Evolutionary conservation across 192 early-diverging fungal species (phyloP).

Genomic region (Entomortierella beljakovae): DNA sequence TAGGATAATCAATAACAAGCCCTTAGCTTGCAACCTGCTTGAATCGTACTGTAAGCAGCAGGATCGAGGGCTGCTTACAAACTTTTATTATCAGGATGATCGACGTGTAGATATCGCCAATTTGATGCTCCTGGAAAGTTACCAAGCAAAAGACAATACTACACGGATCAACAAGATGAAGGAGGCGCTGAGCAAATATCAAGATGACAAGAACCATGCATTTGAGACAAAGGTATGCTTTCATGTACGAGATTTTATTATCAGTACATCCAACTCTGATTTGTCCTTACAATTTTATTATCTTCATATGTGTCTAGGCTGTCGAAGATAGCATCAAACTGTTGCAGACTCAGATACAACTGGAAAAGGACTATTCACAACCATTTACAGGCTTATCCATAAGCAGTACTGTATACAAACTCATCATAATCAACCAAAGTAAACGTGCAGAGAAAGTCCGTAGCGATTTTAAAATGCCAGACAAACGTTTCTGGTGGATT

Average conservation of each 20-base stretch:
- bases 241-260: neutral
- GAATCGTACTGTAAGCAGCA: slow-evolving; percentile 87
- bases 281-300: neutral
- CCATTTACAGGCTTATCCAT: slow-evolving; percentile 79
- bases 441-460: slow-evolving; percentile 81
- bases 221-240: slow-evolving; percentile 79
- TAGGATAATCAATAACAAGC: slow-evolving; percentile 81
- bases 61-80: slow-evolving; percentile 80
- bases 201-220: slow-evolving; percentile 73
- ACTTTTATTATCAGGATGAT: slow-evolving; percentile 99
- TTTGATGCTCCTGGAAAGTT: slow-evolving; percentile 64
- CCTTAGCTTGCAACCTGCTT: slow-evolving; percentile 85
- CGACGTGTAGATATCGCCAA: slow-evolving; percentile 74
- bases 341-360: slow-evolving; percentile 74
- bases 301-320: slow-evolving; percentile 57
- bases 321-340: slow-evolving; percentile 86
- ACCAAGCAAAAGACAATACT: slow-evolving; percentile 61
- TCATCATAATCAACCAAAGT: slow-evolving; percentile 77
- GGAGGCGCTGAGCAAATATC: slow-evolving; percentile 76
- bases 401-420: slow-evolving; percentile 88
- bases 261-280: neutral
- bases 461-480: slow-evolving; percentile 88
- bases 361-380: slow-evolving; percentile 80
- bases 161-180: slow-evolving; percentile 79
- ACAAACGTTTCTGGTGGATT: slow-evolving; percentile 92